Evolutionary conservation across 1,139 yeast genomes (phyloP), one percentile per base, ranked within the genome.

Genomic region (Casaregolazyma lundiana): DNA sequence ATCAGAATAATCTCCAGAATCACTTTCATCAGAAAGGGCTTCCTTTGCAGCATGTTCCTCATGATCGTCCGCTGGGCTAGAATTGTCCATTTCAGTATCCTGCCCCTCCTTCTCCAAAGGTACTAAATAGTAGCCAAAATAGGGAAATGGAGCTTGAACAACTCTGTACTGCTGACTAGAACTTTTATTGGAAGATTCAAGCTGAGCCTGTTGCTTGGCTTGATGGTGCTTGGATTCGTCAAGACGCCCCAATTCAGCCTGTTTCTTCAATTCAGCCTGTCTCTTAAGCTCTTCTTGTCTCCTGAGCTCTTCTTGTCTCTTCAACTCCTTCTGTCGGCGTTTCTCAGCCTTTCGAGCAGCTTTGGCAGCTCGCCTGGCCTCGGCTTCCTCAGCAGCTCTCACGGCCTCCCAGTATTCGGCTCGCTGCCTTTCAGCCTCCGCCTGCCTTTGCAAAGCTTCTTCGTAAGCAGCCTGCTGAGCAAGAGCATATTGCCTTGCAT

Each of bases 391-490:
- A 36, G 39, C 39, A 21, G 39, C 39, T 30, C 24, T 24, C 19
- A 15, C 5, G 6, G n/a, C 18, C 22, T 13, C 6, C 22, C 6
- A 17, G 16, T 24, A 37, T 9, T 15, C 22, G 37, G 38, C 29
- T 38, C 35, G 34, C 21, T 19, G 37, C 15, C 43, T 18, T 18
- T 40, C 43, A 13, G 43, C 43, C 15, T 40, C 43, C 11, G 36
- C 18, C 20, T 42, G 39, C 15, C 29, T 39, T 18, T 36, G 24
- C 6, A 42, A 6, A 15, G 44, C 44, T 21, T 35, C 34, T 18
- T 22, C 37, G 13, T 40, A 40, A 7, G 46, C 46, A 19, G 15
- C 19, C 24, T 37, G 26, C 16, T 43, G 38, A 11, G 46, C 46
- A 13, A 38, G 3, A 18, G 41, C 41, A 13, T 22, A 21, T 17